Percentiles rank a stretch among this genome's conserved stretches.
phyloP scores from a whole-genome alignment of 345 rosid genomes.

The Cardiospermum halicacabum region DNA sequence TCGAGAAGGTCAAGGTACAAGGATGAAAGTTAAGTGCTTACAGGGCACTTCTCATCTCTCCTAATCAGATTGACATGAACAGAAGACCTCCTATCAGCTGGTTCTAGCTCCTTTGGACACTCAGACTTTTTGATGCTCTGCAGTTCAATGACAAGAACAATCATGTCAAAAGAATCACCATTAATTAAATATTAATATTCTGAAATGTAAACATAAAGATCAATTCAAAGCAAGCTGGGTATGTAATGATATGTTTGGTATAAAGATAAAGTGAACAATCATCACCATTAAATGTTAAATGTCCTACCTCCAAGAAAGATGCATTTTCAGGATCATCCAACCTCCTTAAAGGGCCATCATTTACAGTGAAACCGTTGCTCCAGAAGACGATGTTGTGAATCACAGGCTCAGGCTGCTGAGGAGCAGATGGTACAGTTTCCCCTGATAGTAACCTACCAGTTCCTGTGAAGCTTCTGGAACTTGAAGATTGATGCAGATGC shows the following conservation, averaged over 20 bases:
- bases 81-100: constrained; percentile 68
- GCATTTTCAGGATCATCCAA: constrained; percentile 94
- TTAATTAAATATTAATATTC: background rate
- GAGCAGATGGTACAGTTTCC: constrained; percentile 65
- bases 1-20: background rate
- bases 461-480: constrained; percentile 78
- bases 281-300: background rate
- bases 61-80: constrained; percentile 85
- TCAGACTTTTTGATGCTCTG: constrained; percentile 94
- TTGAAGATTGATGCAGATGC: constrained; percentile 54
- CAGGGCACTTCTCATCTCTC: constrained; percentile 69
- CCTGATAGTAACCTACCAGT: constrained; percentile 84
- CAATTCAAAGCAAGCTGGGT: background rate
- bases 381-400: constrained; percentile 81
- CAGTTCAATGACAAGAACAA: constrained; percentile 10
- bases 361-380: constrained; percentile 85
- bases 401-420: constrained; percentile 72
- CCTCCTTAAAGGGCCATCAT: constrained; percentile 86
- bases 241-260: background rate
- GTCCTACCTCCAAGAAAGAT: constrained; percentile 71
- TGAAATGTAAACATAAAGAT: background rate
- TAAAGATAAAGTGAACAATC: background rate
- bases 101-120: constrained; percentile 96
- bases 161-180: background rate
- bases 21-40: constrained; percentile 29